phyloP scores from a whole-genome alignment of 2,329 filamentous ascomycete genomes.

The Penicillium sp. region DNA sequence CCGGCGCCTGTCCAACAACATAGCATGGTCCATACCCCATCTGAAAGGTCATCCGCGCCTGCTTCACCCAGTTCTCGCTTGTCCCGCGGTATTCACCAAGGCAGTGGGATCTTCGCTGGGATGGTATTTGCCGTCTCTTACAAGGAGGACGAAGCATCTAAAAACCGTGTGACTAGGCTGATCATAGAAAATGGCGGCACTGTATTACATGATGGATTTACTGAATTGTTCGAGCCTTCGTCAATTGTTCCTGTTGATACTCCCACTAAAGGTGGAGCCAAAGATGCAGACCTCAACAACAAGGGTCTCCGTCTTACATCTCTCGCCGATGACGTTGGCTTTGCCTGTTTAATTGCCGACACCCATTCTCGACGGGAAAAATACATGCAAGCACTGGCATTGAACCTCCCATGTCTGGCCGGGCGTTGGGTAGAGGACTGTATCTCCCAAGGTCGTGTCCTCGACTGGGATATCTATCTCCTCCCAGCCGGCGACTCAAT shows the following conservation, averaged over 20 bases:
- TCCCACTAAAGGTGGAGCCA: slow-evolving; percentile 27
- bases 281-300: slow-evolving; percentile 17
- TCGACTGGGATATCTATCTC: slow-evolving; percentile 78
- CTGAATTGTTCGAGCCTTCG: slow-evolving; percentile 67
- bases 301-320: slow-evolving; percentile 54
- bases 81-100: slow-evolving; percentile 39
- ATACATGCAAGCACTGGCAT: slow-evolving; percentile 89
- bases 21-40: slow-evolving; percentile 36
- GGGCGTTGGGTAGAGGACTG: slow-evolving; percentile 78
- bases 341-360: slow-evolving; percentile 83
- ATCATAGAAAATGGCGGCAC: slow-evolving; percentile 71
- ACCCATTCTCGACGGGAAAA: slow-evolving; percentile 82
- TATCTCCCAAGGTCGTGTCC: slow-evolving; percentile 56
- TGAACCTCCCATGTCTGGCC: slow-evolving; percentile 83
- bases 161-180: slow-evolving; percentile 56
- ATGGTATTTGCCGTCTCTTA: slow-evolving; percentile 91
- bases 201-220: slow-evolving; percentile 72
- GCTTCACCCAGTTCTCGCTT: slow-evolving; percentile 51
- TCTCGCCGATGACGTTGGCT: slow-evolving; percentile 59
- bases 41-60: slow-evolving; percentile 40
- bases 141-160: slow-evolving; percentile 55
- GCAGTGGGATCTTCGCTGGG: slow-evolving; percentile 61
- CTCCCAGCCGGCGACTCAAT: slow-evolving; percentile 79
- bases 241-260: slow-evolving; percentile 29
- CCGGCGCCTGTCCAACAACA: slow-evolving; percentile 18